Base-by-base conservation (phyloP, 805 yeast species). In the Sungouiella blattae region DNA sequence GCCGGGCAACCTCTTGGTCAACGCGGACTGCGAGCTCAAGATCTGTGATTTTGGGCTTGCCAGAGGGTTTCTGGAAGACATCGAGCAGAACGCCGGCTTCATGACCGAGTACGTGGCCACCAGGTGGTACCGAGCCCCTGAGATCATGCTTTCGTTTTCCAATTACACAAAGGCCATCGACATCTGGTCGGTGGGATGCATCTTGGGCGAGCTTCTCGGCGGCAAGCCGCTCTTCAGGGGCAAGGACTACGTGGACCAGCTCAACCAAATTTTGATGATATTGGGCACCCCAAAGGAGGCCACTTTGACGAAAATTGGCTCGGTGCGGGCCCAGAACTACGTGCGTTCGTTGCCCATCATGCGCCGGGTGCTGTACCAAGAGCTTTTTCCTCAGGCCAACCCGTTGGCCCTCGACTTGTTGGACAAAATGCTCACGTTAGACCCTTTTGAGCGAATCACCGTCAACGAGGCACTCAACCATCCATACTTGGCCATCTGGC, bases 61-160 rank as follows among this genome's bases (percentile, higher is more conserved):
- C 1, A 75, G 97, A 57, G 96, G 97, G 24, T 88, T 83, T 48
- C 78, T 87, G 7, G 79, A 79, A 40, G 83, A 81, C 52, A 85
- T 88, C 1, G 89, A 81, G 41, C 85, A 81, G 49, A 87, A 88
- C 49, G 84, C 85, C 21, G 97, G 96, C n/a, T 91, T 87, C 52
- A 67, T 91, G 70, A 93, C 98, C 1, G 98, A 91, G 60, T 93
- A 93, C 57, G 98, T 93, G 18, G 98, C 98, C 21, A 93, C 98
- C 1, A 75, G 98, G 58, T 93, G 98, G 98, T 93, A 93, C 62
- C 72, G 98, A 48, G 98, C 98, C 3, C 98, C 98, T 0, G 98
- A 93, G 56, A 88, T 93, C 61, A 91, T 93, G 88, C 71, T 93
- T 36, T 83, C 94, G 45, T 87, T 86, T 67, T 95, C 93, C 58